These are phyloP conservation scores for Aurantiochytrium sp. DNA, from an alignment of 108 stramenopile species.

Conservation along the genomic window DNA sequence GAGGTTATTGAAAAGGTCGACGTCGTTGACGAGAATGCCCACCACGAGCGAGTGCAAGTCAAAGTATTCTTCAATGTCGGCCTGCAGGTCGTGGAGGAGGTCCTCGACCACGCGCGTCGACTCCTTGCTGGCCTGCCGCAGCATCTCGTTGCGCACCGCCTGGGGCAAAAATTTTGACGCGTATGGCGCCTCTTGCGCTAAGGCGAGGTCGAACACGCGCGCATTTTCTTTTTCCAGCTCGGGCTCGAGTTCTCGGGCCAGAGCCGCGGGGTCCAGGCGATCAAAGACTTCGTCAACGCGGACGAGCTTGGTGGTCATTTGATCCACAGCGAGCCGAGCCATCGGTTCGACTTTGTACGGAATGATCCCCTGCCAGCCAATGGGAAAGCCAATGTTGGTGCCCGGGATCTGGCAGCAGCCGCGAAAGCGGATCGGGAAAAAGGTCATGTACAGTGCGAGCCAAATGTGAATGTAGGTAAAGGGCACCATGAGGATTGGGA, in stretches of 20 bases:
- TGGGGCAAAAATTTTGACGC: background rate
- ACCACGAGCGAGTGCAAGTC: constrained; percentile 85
- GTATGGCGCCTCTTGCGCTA: constrained; percentile 54
- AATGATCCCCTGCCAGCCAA: constrained; percentile 88
- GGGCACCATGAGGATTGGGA: constrained; percentile 23
- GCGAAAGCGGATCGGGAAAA: background rate
- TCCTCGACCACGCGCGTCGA: constrained; percentile 45
- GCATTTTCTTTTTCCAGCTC: constrained; percentile 68
- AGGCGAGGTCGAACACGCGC: constrained; percentile 71
- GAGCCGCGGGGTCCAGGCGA: constrained; percentile 71
- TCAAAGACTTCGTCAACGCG: constrained; percentile 76
- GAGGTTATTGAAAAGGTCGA: constrained; percentile 75
- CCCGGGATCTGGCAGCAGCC: constrained; percentile 18
- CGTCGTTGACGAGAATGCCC: constrained; percentile 71
- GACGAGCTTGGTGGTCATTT: constrained; percentile 80
- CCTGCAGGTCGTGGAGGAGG: constrained; percentile 75
- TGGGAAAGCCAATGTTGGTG: constrained; percentile 46
- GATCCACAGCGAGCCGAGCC: constrained; percentile 73
- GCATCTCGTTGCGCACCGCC: background rate
- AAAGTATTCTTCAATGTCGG: constrained; percentile 72
- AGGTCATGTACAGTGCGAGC: constrained; percentile 16
- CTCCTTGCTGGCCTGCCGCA: background rate
- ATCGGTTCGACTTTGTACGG: constrained; percentile 82
- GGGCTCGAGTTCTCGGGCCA: constrained; percentile 71
- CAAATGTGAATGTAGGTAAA: constrained; percentile 2